Percentiles rank a stretch among this genome's conserved stretches.
Conservation (phyloP, 106 monocot genomes). For the Phalaenopsis equestris region DNA sequence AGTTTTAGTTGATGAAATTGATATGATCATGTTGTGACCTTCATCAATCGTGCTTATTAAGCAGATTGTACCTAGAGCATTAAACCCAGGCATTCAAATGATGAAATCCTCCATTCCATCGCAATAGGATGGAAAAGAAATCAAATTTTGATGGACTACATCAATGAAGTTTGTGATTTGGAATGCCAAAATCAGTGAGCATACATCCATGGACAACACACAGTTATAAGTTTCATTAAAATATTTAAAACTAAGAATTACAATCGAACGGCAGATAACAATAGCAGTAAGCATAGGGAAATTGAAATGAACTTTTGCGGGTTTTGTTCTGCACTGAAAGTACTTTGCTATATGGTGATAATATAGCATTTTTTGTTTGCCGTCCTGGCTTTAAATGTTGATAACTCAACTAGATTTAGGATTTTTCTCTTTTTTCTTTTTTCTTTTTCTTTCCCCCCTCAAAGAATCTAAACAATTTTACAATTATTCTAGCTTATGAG, state of each 20-base stretch:
- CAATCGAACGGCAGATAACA: background rate
- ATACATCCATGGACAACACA: background rate
- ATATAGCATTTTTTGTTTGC: background rate
- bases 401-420: background rate
- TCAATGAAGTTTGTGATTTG: background rate
- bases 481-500: background rate
- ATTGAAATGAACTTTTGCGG: background rate
- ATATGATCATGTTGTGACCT: background rate
- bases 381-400: background rate
- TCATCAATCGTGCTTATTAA: background rate
- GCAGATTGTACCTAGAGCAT: background rate
- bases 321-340: background rate
- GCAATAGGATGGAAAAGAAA: background rate
- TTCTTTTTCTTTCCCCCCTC: too few species aligned
- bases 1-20: background rate
- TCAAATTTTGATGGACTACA: background rate
- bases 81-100: background rate
- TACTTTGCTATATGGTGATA: background rate
- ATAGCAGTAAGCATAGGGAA: background rate
- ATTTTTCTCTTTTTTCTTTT: background rate
- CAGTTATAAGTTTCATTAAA: background rate
- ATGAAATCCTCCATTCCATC: background rate
- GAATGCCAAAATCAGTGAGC: background rate
- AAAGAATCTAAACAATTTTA: background rate
- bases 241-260: background rate